Base-by-base conservation (phyloP, 2,329 filamentous ascomycete species). In the Cercospora beticola region DNA sequence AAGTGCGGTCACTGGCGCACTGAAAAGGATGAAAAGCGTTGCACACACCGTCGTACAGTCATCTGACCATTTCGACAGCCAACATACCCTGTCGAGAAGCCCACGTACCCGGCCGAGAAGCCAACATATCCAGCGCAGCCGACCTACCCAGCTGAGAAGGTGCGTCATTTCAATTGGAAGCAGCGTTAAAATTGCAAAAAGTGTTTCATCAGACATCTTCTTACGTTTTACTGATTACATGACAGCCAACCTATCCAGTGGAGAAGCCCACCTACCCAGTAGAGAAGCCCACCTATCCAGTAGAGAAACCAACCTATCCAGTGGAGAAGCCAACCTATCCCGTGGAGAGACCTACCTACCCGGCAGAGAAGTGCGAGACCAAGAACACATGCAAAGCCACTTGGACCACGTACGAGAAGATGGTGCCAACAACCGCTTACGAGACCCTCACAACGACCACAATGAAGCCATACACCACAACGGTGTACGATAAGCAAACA, bases 361-460 rank as follows among this genome's bases (percentile, higher is more conserved):
- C 54, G 9, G 58, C 33, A n/a, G 36, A 43, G 52, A 57, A 65
- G 63, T 49, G 18, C 9, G 43, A 49, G 57, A 67, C 65, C 23
- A 67, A 62, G 54, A 65, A 64, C 54, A 70, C 68, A 21, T 70
- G 68, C 58, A 63, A 65, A 33, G 65, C 65, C 21, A 43, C 64
- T 3, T 66, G 64, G 36, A 31, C 66, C 21, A 62, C 62, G 14
- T 67, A 63, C 46, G 64, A 63, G 33, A 70, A 70, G 62, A 49
- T 56, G 10, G 57, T 70, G 4, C 68, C 68, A 52, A 65, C 64
- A 12, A 62, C 62, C 9, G 49, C 30, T 10, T 60, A 61, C 31
- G 67, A 65, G 61, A 67, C 68, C 14, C 8, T n/a, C 8, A 64
- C 62, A 16, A 59, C 59, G 40, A 70, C 68, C 26, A 33, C 58